Percentiles rank a stretch among this genome's conserved stretches.
Evolutionary conservation across 805 yeast species (phyloP).

Genomic region (Ogataea naganishii): DNA sequence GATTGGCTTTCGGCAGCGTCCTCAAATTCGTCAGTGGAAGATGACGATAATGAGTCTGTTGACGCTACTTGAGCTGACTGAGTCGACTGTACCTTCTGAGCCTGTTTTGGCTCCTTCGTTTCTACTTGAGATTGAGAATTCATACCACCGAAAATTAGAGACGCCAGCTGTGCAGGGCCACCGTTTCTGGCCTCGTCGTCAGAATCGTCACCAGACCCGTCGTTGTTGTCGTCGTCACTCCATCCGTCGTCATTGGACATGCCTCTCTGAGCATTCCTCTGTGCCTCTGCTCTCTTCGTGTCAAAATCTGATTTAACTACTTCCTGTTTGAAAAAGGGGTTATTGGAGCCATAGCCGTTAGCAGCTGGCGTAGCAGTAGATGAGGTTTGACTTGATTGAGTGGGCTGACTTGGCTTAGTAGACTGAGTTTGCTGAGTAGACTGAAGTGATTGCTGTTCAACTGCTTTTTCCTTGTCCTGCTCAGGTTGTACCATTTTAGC

Average conservation of each 20-base stretch:
- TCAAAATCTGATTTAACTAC: slow-evolving; percentile 32
- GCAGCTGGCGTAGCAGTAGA: slow-evolving; percentile 3
- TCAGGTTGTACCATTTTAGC: slow-evolving; percentile 24
- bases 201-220: slow-evolving; percentile 33
- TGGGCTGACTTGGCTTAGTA: slow-evolving; percentile 6
- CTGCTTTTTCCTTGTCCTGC: too few relatives aligned
- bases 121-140: slow-evolving; percentile 27
- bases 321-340: slow-evolving; percentile 54
- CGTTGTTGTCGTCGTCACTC: slow-evolving; percentile 31
- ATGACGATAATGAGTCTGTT: slow-evolving; percentile 5
- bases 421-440: slow-evolving; percentile 15
- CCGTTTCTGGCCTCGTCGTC: slow-evolving; percentile 37
- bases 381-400: too few relatives aligned
- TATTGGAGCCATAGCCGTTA: slow-evolving; percentile 21
- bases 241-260: slow-evolving; percentile 34
- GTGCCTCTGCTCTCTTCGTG: slow-evolving; percentile 54
- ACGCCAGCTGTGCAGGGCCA: slow-evolving; percentile 50
- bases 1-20: too few relatives aligned
- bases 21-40: slow-evolving; percentile 1
- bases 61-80: slow-evolving; percentile 2
- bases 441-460: too few relatives aligned
- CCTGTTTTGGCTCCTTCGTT: too few relatives aligned
- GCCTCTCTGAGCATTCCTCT: slow-evolving; percentile 66
- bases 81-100: too few relatives aligned
- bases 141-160: slow-evolving; percentile 43